A percentile compares a stretch with the other conserved stretches of the same genome.
phyloP scores from a whole-genome alignment of 2,329 filamentous ascomycete genomes.

The Cordyceps cateniannulata region DNA sequence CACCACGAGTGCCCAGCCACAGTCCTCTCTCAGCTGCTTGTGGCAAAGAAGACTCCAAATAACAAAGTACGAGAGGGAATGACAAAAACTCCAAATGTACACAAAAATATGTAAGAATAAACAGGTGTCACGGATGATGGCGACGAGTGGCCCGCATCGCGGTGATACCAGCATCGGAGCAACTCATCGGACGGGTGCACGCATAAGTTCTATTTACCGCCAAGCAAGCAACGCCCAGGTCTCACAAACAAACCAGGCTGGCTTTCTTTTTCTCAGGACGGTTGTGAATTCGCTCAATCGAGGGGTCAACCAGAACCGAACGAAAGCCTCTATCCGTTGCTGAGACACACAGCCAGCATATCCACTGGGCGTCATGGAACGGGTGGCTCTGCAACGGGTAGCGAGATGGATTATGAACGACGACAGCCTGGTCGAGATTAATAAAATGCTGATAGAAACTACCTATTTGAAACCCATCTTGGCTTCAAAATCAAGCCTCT shows the following conservation, averaged over 20 bases:
- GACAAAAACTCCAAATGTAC: neutral
- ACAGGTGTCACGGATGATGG: neutral
- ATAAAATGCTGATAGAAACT: neutral
- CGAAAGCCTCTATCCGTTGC: no score
- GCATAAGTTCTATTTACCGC: neutral
- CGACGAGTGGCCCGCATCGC: neutral
- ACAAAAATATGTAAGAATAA: neutral
- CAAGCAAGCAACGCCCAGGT: neutral
- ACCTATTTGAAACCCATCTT: neutral
- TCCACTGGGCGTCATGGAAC: slow-evolving; percentile 1
- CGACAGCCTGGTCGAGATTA: neutral
- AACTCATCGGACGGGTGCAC: neutral
- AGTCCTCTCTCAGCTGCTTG: neutral
- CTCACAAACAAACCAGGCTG: neutral
- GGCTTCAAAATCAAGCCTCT: neutral
- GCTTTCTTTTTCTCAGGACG: neutral
- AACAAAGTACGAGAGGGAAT: neutral
- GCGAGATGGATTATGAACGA: neutral
- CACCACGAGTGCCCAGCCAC: neutral
- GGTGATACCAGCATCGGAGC: neutral
- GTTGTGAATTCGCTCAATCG: neutral
- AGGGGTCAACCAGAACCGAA: slow-evolving; percentile 2
- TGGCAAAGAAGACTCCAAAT: neutral
- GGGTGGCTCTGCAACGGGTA: no score
- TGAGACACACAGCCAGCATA: neutral